phyloP scores from a whole-genome alignment of 139 green algal genomes.

The Gonium pectorale region DNA sequence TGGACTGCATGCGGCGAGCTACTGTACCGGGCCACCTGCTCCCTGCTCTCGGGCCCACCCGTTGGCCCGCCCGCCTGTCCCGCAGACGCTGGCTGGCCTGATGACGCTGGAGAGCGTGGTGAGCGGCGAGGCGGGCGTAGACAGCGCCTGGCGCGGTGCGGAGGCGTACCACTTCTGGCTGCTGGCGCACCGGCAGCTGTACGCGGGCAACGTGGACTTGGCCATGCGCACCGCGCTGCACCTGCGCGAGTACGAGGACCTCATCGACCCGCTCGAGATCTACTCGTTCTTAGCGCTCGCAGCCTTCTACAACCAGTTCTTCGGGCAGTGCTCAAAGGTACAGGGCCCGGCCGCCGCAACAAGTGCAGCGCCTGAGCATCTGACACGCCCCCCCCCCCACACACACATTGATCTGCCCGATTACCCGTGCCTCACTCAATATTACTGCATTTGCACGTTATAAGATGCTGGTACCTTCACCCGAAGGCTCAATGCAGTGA shows the following conservation, averaged over 20 bases:
- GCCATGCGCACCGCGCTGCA: slow-evolving; percentile 79
- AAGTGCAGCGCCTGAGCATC: too few species aligned
- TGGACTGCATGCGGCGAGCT: too few species aligned
- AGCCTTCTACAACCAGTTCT: slow-evolving; percentile 83
- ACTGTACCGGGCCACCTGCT: too few species aligned
- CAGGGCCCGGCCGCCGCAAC: too few species aligned
- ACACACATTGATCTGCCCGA: too few species aligned
- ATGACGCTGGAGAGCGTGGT: slow-evolving; percentile 75
- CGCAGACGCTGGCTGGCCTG: slow-evolving; percentile 77
- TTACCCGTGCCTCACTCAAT: too few species aligned
- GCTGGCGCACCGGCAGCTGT: slow-evolving; percentile 74
- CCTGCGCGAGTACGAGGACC: slow-evolving; percentile 79
- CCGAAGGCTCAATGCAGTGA: too few species aligned
- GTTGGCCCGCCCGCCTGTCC: too few species aligned
- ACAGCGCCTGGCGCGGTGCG: slow-evolving; percentile 79
- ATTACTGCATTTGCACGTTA: too few species aligned
- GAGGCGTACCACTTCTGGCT: slow-evolving; percentile 91
- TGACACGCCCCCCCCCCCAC: too few species aligned
- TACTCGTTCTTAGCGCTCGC: slow-evolving; percentile 81
- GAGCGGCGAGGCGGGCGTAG: slow-evolving; percentile 41
- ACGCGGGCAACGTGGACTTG: slow-evolving; percentile 62
- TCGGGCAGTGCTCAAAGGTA: slow-evolving; percentile 74
- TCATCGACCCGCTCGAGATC: slow-evolving; percentile 72
- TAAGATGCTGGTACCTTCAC: too few species aligned
- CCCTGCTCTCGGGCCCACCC: too few species aligned